Evolutionary conservation across 2,329 filamentous ascomycete genomes (phyloP).

Genomic region (Lachnellula willkommii): DNA sequence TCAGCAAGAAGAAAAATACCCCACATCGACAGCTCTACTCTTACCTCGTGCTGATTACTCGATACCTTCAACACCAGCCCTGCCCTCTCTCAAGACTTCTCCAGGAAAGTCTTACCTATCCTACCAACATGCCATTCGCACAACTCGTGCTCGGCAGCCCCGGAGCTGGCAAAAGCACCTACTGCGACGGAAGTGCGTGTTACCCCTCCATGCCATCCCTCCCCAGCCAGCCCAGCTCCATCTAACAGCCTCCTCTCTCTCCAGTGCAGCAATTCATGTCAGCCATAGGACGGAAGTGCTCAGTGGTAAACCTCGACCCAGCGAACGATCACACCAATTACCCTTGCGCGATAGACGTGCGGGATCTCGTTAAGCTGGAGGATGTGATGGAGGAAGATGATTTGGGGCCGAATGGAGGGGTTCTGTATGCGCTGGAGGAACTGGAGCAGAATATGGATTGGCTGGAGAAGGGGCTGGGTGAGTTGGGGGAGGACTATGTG

Average conservation of each 20-base stretch:
- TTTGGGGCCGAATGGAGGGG: constrained; percentile 85
- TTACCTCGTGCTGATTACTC: background rate
- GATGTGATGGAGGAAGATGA: constrained; percentile 91
- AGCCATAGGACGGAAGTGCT: constrained; percentile 90
- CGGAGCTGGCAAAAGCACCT: constrained; percentile 93
- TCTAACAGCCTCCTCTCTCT: background rate
- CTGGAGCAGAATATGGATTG: constrained; percentile 91
- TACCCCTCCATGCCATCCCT: background rate
- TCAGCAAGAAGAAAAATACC: background rate
- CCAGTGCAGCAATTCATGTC: constrained; percentile 93
- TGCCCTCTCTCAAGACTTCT: background rate
- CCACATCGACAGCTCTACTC: background rate
- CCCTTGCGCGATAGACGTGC: constrained; percentile 83
- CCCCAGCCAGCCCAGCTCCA: constrained; percentile 5
- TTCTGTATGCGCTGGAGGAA: constrained; percentile 91
- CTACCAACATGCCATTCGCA: constrained; percentile 32
- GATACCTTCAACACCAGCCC: background rate
- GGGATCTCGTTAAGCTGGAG: constrained; percentile 81
- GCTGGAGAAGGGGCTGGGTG: constrained; percentile 74
- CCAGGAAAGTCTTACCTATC: background rate
- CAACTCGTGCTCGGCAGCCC: constrained; percentile 84
- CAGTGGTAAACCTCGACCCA: constrained; percentile 92
- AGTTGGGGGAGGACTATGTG: constrained; percentile 83
- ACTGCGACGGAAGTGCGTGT: constrained; percentile 82
- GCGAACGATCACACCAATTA: constrained; percentile 93